phyloP scores from a whole-genome alignment of 192 early-diverging fungal genomes.

The Coemansia sp. region DNA sequence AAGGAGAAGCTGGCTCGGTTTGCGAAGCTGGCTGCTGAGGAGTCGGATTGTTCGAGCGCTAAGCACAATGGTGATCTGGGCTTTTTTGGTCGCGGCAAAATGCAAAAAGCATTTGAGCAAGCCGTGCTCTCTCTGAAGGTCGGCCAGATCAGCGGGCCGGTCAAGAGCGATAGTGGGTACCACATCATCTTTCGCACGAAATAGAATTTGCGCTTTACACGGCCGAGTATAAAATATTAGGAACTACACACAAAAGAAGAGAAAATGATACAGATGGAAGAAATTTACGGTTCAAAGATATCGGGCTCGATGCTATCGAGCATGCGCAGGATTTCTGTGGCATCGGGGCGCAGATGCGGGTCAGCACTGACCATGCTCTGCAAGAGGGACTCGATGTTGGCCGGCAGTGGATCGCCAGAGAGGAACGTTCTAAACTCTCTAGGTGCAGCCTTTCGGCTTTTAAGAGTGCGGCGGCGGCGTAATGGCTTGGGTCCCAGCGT shows the following conservation, averaged over 20 bases:
- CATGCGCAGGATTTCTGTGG: slow-evolving; percentile 28
- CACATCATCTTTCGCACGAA: slow-evolving; percentile 91
- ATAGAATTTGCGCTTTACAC: slow-evolving; percentile 37
- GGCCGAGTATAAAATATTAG: neutral
- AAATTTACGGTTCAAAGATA: slow-evolving; percentile 37
- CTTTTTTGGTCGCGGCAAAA: slow-evolving; percentile 80
- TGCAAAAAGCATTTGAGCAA: slow-evolving; percentile 90
- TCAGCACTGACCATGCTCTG: slow-evolving; percentile 42
- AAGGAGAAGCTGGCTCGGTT: slow-evolving; percentile 59
- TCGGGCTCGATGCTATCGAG: slow-evolving; percentile 45
- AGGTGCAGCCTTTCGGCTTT: slow-evolving; percentile 27
- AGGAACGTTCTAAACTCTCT: slow-evolving; percentile 45
- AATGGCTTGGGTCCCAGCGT: slow-evolving; percentile 12
- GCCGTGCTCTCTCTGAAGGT: slow-evolving; percentile 82
- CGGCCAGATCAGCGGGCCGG: slow-evolving; percentile 75
- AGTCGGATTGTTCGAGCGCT: slow-evolving; percentile 93
- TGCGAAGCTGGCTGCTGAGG: slow-evolving; percentile 66
- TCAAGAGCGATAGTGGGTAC: slow-evolving; percentile 89
- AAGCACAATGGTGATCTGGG: slow-evolving; percentile 86
- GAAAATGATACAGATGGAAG: neutral
- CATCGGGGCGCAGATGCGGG: slow-evolving; percentile 40
- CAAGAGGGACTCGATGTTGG: slow-evolving; percentile 36
- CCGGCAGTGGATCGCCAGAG: slow-evolving; percentile 39
- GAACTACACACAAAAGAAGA: neutral
- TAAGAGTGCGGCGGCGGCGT: slow-evolving; percentile 40